Evolutionary conservation across 495 filamentous ascomycete genomes (phyloP).

Genomic region (Trichoderma erinaceum): DNA sequence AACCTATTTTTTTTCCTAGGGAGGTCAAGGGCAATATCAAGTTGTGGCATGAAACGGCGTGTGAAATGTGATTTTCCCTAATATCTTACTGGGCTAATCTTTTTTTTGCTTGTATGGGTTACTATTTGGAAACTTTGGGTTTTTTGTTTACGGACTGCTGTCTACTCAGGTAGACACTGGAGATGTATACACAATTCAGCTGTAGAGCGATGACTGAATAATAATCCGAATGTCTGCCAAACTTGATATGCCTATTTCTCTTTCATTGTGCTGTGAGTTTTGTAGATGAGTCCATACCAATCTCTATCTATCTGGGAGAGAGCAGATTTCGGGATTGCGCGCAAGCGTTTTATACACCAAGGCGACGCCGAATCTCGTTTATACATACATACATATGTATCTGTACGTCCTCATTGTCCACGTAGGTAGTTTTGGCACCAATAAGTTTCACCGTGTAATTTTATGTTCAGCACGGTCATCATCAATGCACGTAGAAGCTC

Average conservation of each 20-base stretch:
- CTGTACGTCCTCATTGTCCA: too few species aligned
- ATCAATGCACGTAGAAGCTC: too few species aligned
- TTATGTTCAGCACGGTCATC: too few species aligned
- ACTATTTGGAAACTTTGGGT: neutral
- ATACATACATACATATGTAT: too few species aligned
- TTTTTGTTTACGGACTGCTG: neutral
- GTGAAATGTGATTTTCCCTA: neutral
- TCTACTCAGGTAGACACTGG: neutral
- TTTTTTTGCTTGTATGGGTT: neutral
- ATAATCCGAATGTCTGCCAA: neutral
- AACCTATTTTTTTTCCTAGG: too few species aligned
- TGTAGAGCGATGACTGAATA: neutral
- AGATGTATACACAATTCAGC: neutral
- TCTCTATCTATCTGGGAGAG: too few species aligned
- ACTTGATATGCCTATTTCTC: neutral
- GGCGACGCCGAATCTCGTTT: too few species aligned
- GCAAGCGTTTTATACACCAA: too few species aligned
- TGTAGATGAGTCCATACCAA: neutral
- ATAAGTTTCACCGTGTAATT: too few species aligned
- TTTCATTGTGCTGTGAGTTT: neutral
- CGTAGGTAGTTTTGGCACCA: too few species aligned
- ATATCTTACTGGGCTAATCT: neutral
- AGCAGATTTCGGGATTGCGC: too few species aligned
- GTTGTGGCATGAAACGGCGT: constrained; percentile 2
- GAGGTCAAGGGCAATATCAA: neutral